Conservation (phyloP, 108 stramenopile species). For the Seminavis robusta region DNA sequence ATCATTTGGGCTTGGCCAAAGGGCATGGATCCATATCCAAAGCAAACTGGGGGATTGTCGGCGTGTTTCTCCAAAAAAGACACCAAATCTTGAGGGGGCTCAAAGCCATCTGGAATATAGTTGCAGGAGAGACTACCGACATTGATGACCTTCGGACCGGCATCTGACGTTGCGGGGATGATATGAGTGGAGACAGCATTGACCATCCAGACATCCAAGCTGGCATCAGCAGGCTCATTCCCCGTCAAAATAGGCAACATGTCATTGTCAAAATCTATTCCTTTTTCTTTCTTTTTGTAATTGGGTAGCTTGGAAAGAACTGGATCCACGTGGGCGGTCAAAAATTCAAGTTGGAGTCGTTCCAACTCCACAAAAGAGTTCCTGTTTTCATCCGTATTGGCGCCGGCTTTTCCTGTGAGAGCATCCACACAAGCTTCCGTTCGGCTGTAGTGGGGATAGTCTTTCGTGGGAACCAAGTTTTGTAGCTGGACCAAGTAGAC, state of each 20-base stretch:
- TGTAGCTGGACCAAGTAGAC: conserved; percentile 17
- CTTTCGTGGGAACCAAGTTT: conserved; percentile 9
- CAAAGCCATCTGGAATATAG: conserved; percentile 12
- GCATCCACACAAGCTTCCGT: conserved; percentile 11
- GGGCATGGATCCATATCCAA: conserved; percentile 33
- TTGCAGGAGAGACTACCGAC: conserved; percentile 18
- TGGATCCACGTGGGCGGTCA: too few relatives aligned
- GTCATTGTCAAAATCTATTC: too few relatives aligned
- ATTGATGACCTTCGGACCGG: conserved; percentile 11
- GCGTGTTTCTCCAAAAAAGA: conserved; percentile 5
- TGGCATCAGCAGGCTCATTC: too few relatives aligned
- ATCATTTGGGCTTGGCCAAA: conserved; percentile 1
- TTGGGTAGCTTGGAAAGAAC: too few relatives aligned
- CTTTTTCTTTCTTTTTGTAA: too few relatives aligned
- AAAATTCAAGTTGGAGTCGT: conserved; percentile 10
- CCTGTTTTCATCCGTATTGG: conserved; percentile 7
- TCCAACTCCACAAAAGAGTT: conserved; percentile 20
- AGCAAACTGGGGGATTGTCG: conserved; percentile 16
- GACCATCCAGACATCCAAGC: conserved; percentile 11
- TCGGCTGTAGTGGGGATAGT: conserved; percentile 15
- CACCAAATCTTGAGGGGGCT: conserved; percentile 1
- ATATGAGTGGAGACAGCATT: conserved; percentile 20
- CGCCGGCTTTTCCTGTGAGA: background rate
- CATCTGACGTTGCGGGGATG: conserved; percentile 4
- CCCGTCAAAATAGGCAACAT: conserved; percentile 24